phyloP scores from a whole-genome alignment of 768 basidiomycete genomes.

The Lactarius psammicola region DNA sequence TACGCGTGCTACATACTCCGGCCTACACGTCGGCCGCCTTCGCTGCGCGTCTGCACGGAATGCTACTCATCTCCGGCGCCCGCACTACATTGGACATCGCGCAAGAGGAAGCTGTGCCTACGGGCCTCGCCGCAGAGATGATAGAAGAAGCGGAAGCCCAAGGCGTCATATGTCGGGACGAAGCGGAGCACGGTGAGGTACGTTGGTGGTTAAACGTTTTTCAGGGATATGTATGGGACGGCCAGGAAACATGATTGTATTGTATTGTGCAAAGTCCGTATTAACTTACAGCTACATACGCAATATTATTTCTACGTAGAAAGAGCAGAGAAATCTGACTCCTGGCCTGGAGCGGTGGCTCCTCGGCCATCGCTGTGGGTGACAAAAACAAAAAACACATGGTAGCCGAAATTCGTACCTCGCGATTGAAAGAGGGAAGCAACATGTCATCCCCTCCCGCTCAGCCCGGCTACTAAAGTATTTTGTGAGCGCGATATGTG shows the following conservation, averaged over 20 bases:
- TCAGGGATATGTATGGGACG: conserved; percentile 72
- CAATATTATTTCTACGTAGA: not conserved
- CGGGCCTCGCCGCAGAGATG: conserved; percentile 77
- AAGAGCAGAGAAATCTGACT: not conserved
- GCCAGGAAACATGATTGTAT: conserved; percentile 39
- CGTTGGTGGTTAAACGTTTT: conserved; percentile 74
- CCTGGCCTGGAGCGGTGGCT: not conserved
- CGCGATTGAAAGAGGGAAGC: not conserved
- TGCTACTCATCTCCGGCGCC: conserved; percentile 40
- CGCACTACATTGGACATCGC: conserved; percentile 71
- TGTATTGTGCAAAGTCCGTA: not conserved
- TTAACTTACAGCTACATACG: not conserved
- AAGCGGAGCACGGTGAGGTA: conserved; percentile 61
- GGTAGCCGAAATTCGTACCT: not conserved
- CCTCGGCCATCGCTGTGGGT: not conserved
- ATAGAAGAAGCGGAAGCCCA: conserved; percentile 68
- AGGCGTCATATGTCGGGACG: conserved; percentile 76
- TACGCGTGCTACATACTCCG: conserved; percentile 83
- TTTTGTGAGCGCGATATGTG: not conserved
- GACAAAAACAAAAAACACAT: not conserved
- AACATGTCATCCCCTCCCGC: not conserved
- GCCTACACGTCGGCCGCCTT: conserved; percentile 69
- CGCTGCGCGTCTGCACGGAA: conserved; percentile 56
- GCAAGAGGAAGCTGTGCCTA: conserved; percentile 62
- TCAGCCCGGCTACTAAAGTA: not conserved